Base-by-base conservation (phyloP, 108 stramenopile genomes). In the Pseudonitzschia pungens region DNA sequence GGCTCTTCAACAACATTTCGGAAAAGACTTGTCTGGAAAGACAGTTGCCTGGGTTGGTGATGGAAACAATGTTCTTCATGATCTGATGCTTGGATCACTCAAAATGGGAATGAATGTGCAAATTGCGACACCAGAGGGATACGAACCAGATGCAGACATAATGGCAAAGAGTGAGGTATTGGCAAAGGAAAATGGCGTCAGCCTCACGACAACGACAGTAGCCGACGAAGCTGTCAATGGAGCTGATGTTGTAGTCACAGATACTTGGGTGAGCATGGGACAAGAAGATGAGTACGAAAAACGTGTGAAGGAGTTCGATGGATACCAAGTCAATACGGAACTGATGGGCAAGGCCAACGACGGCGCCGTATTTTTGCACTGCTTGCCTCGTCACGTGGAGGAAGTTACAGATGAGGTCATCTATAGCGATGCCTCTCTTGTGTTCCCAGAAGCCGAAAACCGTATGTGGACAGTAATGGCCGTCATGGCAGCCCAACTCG, bases 401-500 rank as follows among this genome's bases (percentile, higher is more conserved):
- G 98, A 99, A 83, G 97, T 97, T 21, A 83, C 83, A 33, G 98
- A 97, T 79, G 96, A 97, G 74, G 98, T 99, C 14, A 93, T 99
- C 71, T 97, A 99, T 83, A 85, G 83, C 42, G 83, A 87, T 27
- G 84, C 90, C 60, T 92, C 90, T 55, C 58, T 99, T 62, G 96
- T 98, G 0, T 98, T 97, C 64, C 85, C 89, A 7, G 97, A 99
- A 77, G 98, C 98, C 10, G 98, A 98, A 69, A 97, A 97, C 75
- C 90, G 98, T 64, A 99, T 99, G 98, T 99, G 97, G 97, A 99
- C 98, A 12, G 98, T 99, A 51, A 99, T 99, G 98, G 96, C 98
- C 32, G 96, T 97, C 33, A 96, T 96, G 93, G 89, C 92, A 27
- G 93, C 96, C 43, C 94, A 96, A 81, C 76, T 96, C 36, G 96